Evolutionary conservation across 139 green algal species (phyloP).

Genomic region (Tetradesmus lagerheimii): DNA sequence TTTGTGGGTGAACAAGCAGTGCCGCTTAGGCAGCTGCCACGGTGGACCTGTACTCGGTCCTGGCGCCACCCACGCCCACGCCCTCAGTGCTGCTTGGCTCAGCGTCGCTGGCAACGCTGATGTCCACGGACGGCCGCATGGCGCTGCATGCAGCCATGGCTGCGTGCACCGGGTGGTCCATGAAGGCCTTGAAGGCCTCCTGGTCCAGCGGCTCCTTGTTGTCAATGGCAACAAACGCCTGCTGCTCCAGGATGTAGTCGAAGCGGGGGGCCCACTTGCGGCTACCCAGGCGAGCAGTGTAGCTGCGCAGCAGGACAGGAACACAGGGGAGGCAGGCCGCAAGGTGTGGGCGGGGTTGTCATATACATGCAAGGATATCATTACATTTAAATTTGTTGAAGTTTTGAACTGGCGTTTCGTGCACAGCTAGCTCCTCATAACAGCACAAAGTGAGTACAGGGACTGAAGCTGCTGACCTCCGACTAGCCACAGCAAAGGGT

Average conservation of each 20-base stretch:
- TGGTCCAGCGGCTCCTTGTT: constrained; percentile 66
- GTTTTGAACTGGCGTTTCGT: too few relatives aligned
- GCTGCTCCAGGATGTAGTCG: constrained; percentile 98
- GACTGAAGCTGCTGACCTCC: too few relatives aligned
- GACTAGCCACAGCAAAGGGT: too few relatives aligned
- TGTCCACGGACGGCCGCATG: constrained; percentile 97
- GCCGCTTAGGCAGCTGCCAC: constrained; percentile 46
- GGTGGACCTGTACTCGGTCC: constrained; percentile 86
- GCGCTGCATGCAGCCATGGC: constrained; percentile 91
- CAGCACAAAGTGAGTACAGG: too few relatives aligned
- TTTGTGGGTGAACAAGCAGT: neutral
- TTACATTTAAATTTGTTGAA: too few relatives aligned
- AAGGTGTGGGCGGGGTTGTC: neutral
- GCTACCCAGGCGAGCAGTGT: constrained; percentile 96
- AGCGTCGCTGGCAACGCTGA: constrained; percentile 87
- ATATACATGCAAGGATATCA: neutral
- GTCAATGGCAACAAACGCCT: constrained; percentile 84
- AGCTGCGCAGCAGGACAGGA: constrained; percentile 51
- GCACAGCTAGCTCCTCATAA: too few relatives aligned
- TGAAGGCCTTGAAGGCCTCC: constrained; percentile 72
- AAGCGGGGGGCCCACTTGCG: constrained; percentile 99
- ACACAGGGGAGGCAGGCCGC: neutral
- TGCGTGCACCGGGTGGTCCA: constrained; percentile 72
- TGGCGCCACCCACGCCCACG: constrained; percentile 81
- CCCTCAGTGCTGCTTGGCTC: constrained; percentile 76